These are phyloP conservation scores for Suillus subaureus DNA, from an alignment of 768 basidiomycete genomes.

Conservation along the genomic window DNA sequence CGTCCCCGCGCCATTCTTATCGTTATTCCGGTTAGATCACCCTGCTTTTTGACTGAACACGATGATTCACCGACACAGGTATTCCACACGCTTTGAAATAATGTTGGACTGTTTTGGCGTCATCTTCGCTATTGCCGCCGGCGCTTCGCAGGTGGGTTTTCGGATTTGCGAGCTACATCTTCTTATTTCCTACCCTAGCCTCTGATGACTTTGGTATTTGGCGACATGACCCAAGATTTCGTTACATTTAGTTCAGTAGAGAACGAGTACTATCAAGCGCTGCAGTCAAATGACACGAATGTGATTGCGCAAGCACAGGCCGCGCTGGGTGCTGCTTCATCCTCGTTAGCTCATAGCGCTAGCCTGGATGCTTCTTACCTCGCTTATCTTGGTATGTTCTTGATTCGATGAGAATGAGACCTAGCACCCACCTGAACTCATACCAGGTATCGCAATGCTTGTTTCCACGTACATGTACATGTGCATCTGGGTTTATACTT, in stretches of 20 bases:
- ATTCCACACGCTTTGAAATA: conserved; percentile 72
- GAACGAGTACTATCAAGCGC: conserved; percentile 3
- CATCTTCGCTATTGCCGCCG: conserved; percentile 69
- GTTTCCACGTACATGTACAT: conserved; percentile 46
- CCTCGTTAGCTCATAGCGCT: conserved; percentile 31
- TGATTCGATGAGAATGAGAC: conserved; percentile 9
- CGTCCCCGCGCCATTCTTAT: conserved; percentile 41
- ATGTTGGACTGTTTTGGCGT: conserved; percentile 71
- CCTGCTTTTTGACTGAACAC: too few species aligned
- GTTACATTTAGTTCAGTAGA: conserved; percentile 31
- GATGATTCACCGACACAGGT: conserved; percentile 47
- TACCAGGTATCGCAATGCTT: conserved; percentile 48
- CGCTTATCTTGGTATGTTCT: conserved; percentile 39
- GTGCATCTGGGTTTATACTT: conserved; percentile 35
- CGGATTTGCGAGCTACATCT: neutral
- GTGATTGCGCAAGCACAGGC: conserved; percentile 5
- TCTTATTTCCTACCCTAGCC: conserved; percentile 22
- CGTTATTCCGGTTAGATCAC: conserved; percentile 51
- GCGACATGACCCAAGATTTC: conserved; percentile 45
- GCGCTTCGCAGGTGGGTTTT: conserved; percentile 71
- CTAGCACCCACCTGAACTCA: neutral
- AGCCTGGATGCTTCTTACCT: conserved; percentile 41
- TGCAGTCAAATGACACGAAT: conserved; percentile 18
- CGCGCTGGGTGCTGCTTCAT: conserved; percentile 13
- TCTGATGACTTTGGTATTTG: conserved; percentile 51